Base-by-base conservation (phyloP, 1,284 basidiomycete genomes). In the Sporisorium reilianum region DNA sequence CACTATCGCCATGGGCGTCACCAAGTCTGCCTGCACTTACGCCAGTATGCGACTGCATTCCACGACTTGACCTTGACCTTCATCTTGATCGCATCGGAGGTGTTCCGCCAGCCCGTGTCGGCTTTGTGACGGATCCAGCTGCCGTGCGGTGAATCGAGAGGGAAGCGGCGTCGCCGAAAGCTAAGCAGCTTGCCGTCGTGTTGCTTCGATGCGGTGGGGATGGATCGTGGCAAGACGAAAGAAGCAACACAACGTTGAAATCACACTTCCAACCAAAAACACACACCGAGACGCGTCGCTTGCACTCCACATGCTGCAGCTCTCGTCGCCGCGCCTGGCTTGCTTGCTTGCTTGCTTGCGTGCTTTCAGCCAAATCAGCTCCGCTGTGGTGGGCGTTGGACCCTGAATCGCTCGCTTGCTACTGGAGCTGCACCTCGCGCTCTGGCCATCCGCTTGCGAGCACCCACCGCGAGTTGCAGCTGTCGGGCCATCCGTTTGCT, bases 41-140 rank as follows among this genome's bases (percentile, higher is more conserved):
- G 56, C 83, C 83, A 84, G 61, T 82, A 83, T 26, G 78, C 83
- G 3, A 82, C 79, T 1, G 82, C 75, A 53, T 77, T 78, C 80
- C 79, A 84, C 26, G 78, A 72, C 45, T 75, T 78, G 46, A 84
- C 64, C 40, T 75, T 79, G 71, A 84, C 78, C 63, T 84, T 84
- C 83, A 84, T 84, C 16, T 55, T 49, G 67, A 49, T 23, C 5
- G 38, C 66, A 64, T 69, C 49, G 48, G 55, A 20, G 38, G 28
- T 41, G 20, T 36, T 28, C 22, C 52, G 20, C 5, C 41, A 22
- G 25, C 16, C 16, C 20, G 38, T 34, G 18, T 34, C 16, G 14
- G 25, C 7, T 32, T 41, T 8, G 18, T 22, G 18, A 5, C 18
- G 28, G 3, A 10, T 11, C 8, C 0, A 32, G 14, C 23, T 20